Evolutionary conservation across 1,139 yeast species (phyloP).

Genomic region (Saccharomyces hybrid): DNA sequence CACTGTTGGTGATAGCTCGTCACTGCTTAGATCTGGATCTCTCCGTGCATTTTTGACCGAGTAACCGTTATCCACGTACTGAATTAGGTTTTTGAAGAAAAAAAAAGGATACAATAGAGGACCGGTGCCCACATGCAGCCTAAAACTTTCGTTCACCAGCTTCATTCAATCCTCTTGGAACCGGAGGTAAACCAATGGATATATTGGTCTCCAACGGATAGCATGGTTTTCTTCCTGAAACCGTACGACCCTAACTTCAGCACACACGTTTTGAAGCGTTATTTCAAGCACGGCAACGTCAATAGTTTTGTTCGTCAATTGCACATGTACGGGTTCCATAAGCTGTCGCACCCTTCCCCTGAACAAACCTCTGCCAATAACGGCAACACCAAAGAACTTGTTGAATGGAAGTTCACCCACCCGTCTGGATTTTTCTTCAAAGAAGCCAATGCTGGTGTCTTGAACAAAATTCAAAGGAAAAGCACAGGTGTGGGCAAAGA

Average conservation of each 20-base stretch:
- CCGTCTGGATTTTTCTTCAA: conserved; percentile 69
- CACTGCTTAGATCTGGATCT: background rate
- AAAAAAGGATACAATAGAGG: background rate
- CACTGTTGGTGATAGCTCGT: background rate
- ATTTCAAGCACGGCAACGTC: conserved; percentile 75
- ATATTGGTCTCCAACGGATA: conserved; percentile 64
- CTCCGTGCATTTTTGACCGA: background rate
- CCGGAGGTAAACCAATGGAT: conserved; percentile 40
- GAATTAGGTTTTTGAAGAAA: background rate
- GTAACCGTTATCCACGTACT: background rate
- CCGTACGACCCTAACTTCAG: conserved; percentile 62
- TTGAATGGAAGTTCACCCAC: conserved; percentile 83
- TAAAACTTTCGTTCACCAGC: conserved; percentile 29
- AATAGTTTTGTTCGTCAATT: conserved; percentile 72
- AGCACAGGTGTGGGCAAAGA: conserved; percentile 28
- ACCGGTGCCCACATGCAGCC: conserved; percentile 2
- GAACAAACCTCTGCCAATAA: conserved; percentile 13
- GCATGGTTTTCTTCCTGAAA: conserved; percentile 52
- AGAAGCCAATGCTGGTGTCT: conserved; percentile 51
- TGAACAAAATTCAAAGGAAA: conserved; percentile 29
- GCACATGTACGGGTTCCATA: conserved; percentile 62
- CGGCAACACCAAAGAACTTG: conserved; percentile 19
- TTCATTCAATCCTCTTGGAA: conserved; percentile 25
- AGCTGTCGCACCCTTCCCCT: conserved; percentile 11
- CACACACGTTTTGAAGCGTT: conserved; percentile 53